Evolutionary conservation across 768 basidiomycete species (phyloP), one percentile per base, ranked within the genome.

Genomic region (Ramaria rubella): DNA sequence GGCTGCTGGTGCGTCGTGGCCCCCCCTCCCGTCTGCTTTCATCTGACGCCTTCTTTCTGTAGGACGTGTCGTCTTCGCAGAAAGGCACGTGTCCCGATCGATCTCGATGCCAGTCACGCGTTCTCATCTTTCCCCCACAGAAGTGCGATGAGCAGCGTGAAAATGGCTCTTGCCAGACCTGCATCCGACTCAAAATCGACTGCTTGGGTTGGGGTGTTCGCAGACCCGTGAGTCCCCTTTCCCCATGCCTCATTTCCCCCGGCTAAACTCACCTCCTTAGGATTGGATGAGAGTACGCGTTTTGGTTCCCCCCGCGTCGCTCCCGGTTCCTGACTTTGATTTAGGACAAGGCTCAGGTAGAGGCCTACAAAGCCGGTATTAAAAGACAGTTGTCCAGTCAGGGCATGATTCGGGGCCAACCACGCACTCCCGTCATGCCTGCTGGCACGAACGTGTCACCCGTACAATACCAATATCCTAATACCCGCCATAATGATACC

Each of bases 121-220:
- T 14, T 15, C 11, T 23, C 42, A 24, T 26, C 17, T 12, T 40
- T 29, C 48, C 58, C 58, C 52, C 24, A 5, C 68, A 91, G 88
- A 92, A 92, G 87, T 92, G 89, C 69, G 89, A 92, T 68, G 89
- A 92, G 64, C 83, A 88, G 61, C 82, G 87, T 61, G 84, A 64
- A 65, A 84, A 81, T 59, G 81, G 87, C 69, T 86, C 88, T 2
- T 92, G 89, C 71, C 77, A 81, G 62, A 92, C 90, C 1, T 92
- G 90, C 68, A 77, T 81, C 58, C 86, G 90, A 50, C 75, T 92
- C 34, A 85, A 83, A 48, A 88, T 92, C 64, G 77, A 86, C 51
- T 92, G 90, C 70, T 75, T 92, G 4, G 90, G 90, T 12, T 92
- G 90, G 90, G 90, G 90, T 3, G 74, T 83, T 7, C 86, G 80